These are phyloP conservation scores for Fusarium foetens DNA, from an alignment of 2,329 filamentous ascomycete genomes.

Conservation along the genomic window DNA sequence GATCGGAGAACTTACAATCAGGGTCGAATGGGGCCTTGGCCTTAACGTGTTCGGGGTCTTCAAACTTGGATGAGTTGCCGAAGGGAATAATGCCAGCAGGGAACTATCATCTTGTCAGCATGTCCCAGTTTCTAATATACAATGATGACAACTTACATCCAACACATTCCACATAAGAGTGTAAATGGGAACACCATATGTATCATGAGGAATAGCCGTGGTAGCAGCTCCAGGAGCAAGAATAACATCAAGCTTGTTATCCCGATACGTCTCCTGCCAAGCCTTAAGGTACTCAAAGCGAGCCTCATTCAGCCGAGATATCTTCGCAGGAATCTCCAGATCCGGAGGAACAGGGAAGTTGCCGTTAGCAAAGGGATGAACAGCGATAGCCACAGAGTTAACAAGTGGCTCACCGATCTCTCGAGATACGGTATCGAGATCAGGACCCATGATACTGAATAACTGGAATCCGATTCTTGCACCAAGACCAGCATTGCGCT, in stretches of 20 bases:
- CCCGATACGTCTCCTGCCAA: slow-evolving; percentile 27
- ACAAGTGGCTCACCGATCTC: slow-evolving; percentile 36
- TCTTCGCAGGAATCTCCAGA: neutral
- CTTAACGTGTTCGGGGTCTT: slow-evolving; percentile 20
- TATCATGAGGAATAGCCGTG: slow-evolving; percentile 37
- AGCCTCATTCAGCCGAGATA: slow-evolving; percentile 15
- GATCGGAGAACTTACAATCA: slow-evolving; percentile 27
- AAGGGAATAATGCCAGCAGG: slow-evolving; percentile 39
- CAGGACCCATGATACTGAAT: slow-evolving; percentile 24
- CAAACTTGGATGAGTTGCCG: slow-evolving; percentile 26
- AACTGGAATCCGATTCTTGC: slow-evolving; percentile 37
- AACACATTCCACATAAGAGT: slow-evolving; percentile 43
- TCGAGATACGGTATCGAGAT: slow-evolving; percentile 16
- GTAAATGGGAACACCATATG: slow-evolving; percentile 35
- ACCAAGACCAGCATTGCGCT: slow-evolving; percentile 18
- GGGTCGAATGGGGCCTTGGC: slow-evolving; percentile 29
- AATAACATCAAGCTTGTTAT: slow-evolving; percentile 34
- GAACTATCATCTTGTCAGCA: slow-evolving; percentile 13
- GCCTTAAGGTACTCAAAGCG: slow-evolving; percentile 14
- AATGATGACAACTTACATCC: slow-evolving; percentile 4
- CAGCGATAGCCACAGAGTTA: slow-evolving; percentile 25
- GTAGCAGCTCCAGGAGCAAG: slow-evolving; percentile 27
- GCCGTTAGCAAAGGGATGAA: slow-evolving; percentile 27
- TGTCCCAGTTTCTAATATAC: rapidly evolving
- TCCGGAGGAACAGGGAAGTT: slow-evolving; percentile 28